phyloP scores from a whole-genome alignment of 768 basidiomycete genomes.

The Xerocomus spinulosus region DNA sequence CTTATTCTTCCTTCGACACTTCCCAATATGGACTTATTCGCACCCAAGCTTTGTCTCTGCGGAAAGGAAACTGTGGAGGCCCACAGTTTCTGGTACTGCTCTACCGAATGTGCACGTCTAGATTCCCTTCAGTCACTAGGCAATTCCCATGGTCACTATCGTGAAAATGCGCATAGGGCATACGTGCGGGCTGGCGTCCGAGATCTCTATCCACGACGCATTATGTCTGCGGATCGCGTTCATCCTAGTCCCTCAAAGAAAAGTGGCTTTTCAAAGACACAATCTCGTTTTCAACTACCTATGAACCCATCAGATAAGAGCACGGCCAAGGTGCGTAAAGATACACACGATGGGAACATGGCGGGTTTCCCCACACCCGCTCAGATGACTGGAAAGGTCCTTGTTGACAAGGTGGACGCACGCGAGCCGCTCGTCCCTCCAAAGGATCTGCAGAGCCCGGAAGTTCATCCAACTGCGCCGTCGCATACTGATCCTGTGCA shows the following conservation, averaged over 20 bases:
- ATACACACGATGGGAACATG: not conserved
- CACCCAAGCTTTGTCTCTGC: constrained; percentile 23
- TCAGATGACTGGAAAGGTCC: constrained; percentile 13
- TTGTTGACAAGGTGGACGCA: constrained; percentile 1
- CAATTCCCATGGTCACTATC: constrained; percentile 23
- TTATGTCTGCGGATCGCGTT: constrained; percentile 9
- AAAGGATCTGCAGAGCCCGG: constrained; percentile 1
- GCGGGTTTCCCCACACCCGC: constrained; percentile 16
- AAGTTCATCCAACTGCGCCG: not conserved
- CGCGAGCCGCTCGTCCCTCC: not conserved
- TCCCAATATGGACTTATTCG: constrained; percentile 8
- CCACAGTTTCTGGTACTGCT: constrained; percentile 30
- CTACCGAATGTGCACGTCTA: constrained; percentile 22
- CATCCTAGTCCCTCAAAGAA: not conserved
- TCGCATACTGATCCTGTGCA: not conserved
- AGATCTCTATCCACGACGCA: constrained; percentile 5
- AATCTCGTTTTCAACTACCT: not conserved
- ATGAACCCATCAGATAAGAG: not conserved
- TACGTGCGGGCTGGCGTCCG: constrained; percentile 2
- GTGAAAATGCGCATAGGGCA: constrained; percentile 17
- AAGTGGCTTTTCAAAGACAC: not conserved
- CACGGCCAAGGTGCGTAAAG: not conserved
- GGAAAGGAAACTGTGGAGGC: constrained; percentile 19
- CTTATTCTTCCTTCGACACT: constrained; percentile 4
- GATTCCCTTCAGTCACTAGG: constrained; percentile 27